Conservation (phyloP, 371 early-diverging fungal genomes). For the Rhizopus stolonifer region DNA sequence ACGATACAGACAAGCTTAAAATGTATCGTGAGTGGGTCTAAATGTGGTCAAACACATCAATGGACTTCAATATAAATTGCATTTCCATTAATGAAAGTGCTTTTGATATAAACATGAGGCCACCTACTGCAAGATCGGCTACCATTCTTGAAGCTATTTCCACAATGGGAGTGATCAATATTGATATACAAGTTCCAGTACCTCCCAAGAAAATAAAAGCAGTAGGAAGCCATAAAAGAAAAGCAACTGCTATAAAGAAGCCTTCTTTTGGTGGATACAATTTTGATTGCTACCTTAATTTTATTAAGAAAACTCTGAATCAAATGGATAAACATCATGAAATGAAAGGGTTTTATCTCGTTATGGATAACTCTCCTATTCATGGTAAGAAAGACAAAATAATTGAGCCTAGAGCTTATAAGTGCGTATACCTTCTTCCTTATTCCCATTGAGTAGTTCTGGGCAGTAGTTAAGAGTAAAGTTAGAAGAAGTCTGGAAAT, state of each 20-base stretch:
- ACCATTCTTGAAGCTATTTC: conserved; percentile 13
- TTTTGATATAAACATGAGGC: conserved; percentile 14
- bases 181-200: conserved; percentile 5
- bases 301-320: conserved; percentile 15
- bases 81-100: conserved; percentile 11
- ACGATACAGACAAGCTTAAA: conserved; percentile 1
- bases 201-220: conserved; percentile 9
- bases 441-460: conserved; percentile 6
- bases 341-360: conserved; percentile 18
- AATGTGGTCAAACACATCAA: conserved; percentile 4
- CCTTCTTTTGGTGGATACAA: conserved; percentile 6
- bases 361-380: conserved; percentile 21
- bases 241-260: conserved; percentile 6
- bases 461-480: conserved; percentile 14
- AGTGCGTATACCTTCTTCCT: not conserved
- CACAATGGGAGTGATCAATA: conserved; percentile 6
- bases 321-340: conserved; percentile 16
- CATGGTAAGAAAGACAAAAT: conserved; percentile 1
- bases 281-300: conserved; percentile 14
- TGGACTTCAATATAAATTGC: conserved; percentile 7
- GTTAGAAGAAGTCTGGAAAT: not conserved
- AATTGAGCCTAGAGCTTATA: not conserved
- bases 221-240: conserved; percentile 7
- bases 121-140: conserved; percentile 3
- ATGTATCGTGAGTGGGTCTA: conserved; percentile 5